Conservation (phyloP, 2,329 filamentous ascomycete species). For the Venturia pyrina region DNA sequence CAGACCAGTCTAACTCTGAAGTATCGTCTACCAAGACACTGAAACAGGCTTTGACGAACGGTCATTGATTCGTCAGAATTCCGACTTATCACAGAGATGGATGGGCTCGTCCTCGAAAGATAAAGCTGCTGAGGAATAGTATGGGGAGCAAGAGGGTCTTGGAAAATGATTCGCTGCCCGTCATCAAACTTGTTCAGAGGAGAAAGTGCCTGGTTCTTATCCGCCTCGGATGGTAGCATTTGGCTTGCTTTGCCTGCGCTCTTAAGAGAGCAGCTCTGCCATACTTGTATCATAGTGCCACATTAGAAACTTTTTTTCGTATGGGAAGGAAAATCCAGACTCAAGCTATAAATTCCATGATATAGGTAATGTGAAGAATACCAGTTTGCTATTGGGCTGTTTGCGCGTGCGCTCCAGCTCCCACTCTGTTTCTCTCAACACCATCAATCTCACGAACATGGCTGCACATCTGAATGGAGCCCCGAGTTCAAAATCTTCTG, state of each 20-base stretch:
- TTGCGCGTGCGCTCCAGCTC: background rate
- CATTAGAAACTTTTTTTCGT: background rate
- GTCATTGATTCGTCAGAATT: background rate
- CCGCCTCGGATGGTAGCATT: background rate
- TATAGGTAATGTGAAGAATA: background rate
- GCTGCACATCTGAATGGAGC: conserved; percentile 9
- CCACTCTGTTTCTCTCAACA: background rate
- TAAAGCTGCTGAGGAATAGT: background rate
- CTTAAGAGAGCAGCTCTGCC: background rate
- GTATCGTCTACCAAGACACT: background rate
- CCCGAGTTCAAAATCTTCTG: conserved; percentile 10
- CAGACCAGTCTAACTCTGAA: background rate
- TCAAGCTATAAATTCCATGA: background rate
- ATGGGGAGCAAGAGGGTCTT: too few relatives aligned
- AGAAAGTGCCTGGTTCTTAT: background rate
- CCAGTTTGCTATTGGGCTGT: background rate
- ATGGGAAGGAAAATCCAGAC: background rate
- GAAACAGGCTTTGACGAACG: background rate
- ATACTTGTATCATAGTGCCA: background rate
- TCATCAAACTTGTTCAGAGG: background rate
- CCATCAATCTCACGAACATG: background rate
- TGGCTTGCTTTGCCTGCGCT: background rate
- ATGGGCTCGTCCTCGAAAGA: background rate
- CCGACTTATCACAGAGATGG: background rate
- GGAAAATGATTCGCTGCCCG: background rate